Percentiles rank a stretch among this genome's conserved stretches.
phyloP scores from a whole-genome alignment of 495 filamentous ascomycete genomes.

The Neurospora sp. region DNA sequence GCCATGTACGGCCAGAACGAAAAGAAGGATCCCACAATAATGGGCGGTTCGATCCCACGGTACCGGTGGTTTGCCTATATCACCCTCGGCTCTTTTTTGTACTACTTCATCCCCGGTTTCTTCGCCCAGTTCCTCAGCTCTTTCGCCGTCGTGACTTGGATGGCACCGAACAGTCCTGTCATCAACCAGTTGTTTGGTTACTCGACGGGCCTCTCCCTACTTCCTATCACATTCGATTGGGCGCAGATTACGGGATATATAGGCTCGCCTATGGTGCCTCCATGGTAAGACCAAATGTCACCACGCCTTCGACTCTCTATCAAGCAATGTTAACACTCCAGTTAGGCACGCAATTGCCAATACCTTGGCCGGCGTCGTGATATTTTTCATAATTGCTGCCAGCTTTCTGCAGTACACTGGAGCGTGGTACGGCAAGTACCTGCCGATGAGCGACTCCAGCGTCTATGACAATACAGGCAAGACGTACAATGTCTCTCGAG shows the following conservation, averaged over 20 bases:
- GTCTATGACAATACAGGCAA: constrained; percentile 54
- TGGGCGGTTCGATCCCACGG: constrained; percentile 48
- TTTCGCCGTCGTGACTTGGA: constrained; percentile 54
- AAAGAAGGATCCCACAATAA: constrained; percentile 32
- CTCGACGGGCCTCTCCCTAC: constrained; percentile 47
- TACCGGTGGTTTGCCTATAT: constrained; percentile 49
- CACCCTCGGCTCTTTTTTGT: constrained; percentile 40
- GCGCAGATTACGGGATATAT: constrained; percentile 50
- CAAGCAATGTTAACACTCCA: neutral
- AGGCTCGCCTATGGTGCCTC: constrained; percentile 46
- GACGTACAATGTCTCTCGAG: constrained; percentile 43
- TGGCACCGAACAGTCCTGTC: constrained; percentile 49
- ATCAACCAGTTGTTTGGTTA: constrained; percentile 64
- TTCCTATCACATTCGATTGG: constrained; percentile 59
- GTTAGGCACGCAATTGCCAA: constrained; percentile 46
- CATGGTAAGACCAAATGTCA: constrained; percentile 32
- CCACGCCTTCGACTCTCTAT: neutral
- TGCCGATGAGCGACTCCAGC: constrained; percentile 49
- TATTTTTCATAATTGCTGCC: constrained; percentile 40
- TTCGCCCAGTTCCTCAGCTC: constrained; percentile 47
- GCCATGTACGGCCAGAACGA: constrained; percentile 56
- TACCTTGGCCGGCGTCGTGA: constrained; percentile 49
- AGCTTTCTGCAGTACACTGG: constrained; percentile 52
- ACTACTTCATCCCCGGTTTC: constrained; percentile 52
- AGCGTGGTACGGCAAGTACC: constrained; percentile 50